Conservation (phyloP, 371 early-diverging fungal species). For the Capillidium heterosporum region DNA sequence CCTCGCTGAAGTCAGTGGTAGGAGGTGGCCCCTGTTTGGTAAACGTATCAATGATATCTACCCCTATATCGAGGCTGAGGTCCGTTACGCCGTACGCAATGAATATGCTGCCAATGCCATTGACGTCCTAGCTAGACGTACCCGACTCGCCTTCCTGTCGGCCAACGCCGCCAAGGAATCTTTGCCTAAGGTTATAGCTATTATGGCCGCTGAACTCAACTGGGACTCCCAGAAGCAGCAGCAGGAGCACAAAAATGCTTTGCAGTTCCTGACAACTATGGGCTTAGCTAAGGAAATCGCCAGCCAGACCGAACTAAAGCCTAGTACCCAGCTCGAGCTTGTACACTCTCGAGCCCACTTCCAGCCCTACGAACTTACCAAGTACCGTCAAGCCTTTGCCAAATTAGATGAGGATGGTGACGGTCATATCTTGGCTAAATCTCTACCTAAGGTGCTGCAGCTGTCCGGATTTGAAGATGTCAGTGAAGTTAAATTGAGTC, state of each 20-base stretch:
- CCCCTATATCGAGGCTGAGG: conserved; percentile 91
- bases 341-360: conserved; percentile 37
- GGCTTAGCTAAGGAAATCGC: conserved; percentile 40
- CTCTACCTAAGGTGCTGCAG: conserved; percentile 18
- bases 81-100: conserved; percentile 77
- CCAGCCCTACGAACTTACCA: conserved; percentile 44
- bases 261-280: conserved; percentile 73
- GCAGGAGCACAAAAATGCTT: conserved; percentile 47
- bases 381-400: conserved; percentile 37
- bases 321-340: conserved; percentile 11
- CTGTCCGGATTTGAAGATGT: conserved; percentile 18
- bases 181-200: conserved; percentile 72
- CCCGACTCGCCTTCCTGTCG: conserved; percentile 88
- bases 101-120: conserved; percentile 91
- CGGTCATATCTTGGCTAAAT: conserved; percentile 28
- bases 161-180: conserved; percentile 80
- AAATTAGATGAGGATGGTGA: conserved; percentile 35
- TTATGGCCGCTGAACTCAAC: conserved; percentile 76
- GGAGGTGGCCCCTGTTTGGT: conserved; percentile 64
- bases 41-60: conserved; percentile 65
- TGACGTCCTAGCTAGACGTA: conserved; percentile 89
- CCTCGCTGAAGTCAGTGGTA: conserved; percentile 48
- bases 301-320: conserved; percentile 9
- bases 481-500: conserved; percentile 12
- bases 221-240: conserved; percentile 53